Evolutionary conservation across 441 rosid species (phyloP), one percentile per base, ranked within the genome.

Genomic region (Breynia disticha): DNA sequence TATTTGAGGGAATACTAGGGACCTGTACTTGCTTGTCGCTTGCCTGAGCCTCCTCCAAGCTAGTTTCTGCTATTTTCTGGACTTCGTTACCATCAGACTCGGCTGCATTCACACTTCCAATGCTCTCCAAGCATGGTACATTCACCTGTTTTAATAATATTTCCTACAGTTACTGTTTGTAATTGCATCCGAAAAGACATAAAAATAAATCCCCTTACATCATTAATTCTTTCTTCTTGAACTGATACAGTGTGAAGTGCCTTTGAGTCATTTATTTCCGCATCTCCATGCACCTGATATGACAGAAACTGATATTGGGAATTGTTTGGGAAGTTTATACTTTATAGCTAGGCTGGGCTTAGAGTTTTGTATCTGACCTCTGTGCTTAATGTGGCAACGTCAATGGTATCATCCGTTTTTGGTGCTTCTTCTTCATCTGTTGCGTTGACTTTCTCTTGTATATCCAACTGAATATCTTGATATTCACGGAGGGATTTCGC

Each of bases 321-420:
- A 32, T n/a, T 41, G 19, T 9, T 46, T 9, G 9, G 19, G 15
- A 21, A 42, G 48, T 32, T 22, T n/a, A 19, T 43, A 42, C 43
- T 32, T 22, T n/a, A 19, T 43, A 24, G 11, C 32, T 48, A 32
- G 9, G 35, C 44, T 51, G 11, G 19, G 19, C 19, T 16, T 47
- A 16, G 22, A 47, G 45, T 35, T 37, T 66, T 12, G 35, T 39
- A 20, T 19, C 66, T 68, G 61, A 80, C 88, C 86, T 78, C 77
- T 56, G 76, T 56, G 46, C 75, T 56, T 38, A 55, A 60, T 48
- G 63, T 68, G 57, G 51, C 59, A 3, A 48, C 58, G 66, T 72
- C 61, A 47, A 19, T 52, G 16, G 52, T 60, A 69, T 78, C 75
- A 32, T 75, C 74, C 50, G 17, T 68, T 17, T 57, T 56, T 52